Percentiles rank a stretch among this genome's conserved stretches.
phyloP scores from a whole-genome alignment of 257 asterid genomes.

The Nicotiana undulata region DNA sequence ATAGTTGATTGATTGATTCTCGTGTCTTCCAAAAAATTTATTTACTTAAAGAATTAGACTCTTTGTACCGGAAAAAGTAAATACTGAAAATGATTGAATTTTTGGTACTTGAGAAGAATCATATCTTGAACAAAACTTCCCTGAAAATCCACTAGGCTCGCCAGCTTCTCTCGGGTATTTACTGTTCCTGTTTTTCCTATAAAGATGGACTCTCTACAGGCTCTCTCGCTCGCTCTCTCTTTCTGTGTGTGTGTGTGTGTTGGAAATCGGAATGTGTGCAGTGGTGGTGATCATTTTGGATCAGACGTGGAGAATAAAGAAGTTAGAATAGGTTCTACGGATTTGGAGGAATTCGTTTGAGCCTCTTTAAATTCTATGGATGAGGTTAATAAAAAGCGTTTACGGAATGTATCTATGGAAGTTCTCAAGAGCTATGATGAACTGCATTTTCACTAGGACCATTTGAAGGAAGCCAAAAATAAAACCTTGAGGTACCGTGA shows the following conservation, averaged over 20 bases:
- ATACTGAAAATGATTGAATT: too few species aligned
- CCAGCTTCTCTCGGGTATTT: slow-evolving; percentile 29
- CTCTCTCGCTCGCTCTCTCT: too few species aligned
- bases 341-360: slow-evolving; percentile 11
- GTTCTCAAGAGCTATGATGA: slow-evolving; percentile 45
- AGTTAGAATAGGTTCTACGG: slow-evolving; percentile 8
- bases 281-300: slow-evolving; percentile 22
- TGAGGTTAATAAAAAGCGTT: slow-evolving; percentile 34
- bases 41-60: neutral
- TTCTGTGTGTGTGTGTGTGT: neutral
- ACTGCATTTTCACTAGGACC: slow-evolving; percentile 14
- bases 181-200: neutral
- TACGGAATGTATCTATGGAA: slow-evolving; percentile 24
- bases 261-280: neutral
- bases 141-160: slow-evolving; percentile 8
- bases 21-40: neutral
- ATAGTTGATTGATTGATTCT: neutral
- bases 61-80: neutral
- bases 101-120: slow-evolving; percentile 34
- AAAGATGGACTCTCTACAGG: neutral
- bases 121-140: slow-evolving; percentile 12
- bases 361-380: slow-evolving; percentile 14
- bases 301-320: slow-evolving; percentile 18
- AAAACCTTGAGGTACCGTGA: slow-evolving; percentile 47
- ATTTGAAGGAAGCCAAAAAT: slow-evolving; percentile 38